Conservation (phyloP, 164 flowering plant species). For the Stephania japonica region DNA sequence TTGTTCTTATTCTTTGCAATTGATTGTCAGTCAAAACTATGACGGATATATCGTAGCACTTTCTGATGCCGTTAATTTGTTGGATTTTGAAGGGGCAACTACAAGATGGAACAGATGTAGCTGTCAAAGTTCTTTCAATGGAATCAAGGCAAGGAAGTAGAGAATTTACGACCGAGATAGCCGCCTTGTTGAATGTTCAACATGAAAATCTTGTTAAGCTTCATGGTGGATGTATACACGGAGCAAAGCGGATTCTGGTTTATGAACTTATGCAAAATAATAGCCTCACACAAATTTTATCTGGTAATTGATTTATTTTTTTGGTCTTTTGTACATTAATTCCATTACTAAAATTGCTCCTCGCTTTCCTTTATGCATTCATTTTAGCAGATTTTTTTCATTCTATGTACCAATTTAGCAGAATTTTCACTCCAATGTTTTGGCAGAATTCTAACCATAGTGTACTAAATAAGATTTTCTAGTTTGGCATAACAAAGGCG, state of each 20-base stretch:
- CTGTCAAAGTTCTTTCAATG: conserved; percentile 32
- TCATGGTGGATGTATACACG: conserved; percentile 31
- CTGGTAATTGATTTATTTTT: conserved; percentile 16
- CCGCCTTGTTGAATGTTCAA: conserved; percentile 20
- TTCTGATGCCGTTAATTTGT: neutral
- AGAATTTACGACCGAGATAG: conserved; percentile 39
- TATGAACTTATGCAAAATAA: conserved; percentile 36
- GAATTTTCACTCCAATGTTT: neutral
- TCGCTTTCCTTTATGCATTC: too few relatives aligned
- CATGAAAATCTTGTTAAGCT: conserved; percentile 37
- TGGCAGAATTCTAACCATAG: neutral
- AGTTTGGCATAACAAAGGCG: neutral
- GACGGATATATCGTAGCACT: neutral
- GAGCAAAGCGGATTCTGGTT: conserved; percentile 25
- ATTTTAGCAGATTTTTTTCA: neutral
- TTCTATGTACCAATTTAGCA: neutral
- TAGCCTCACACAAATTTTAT: conserved; percentile 28
- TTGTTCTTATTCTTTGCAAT: neutral
- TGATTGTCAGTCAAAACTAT: neutral
- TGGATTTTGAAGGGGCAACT: conserved; percentile 29
- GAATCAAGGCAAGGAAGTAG: conserved; percentile 38
- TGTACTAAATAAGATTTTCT: neutral
- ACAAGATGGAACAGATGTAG: conserved; percentile 29
- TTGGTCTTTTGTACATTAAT: neutral
- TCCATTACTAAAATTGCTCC: neutral